Evolutionary conservation across 2,329 filamentous ascomycete species (phyloP).

Genomic region (Lachnellula cervina): DNA sequence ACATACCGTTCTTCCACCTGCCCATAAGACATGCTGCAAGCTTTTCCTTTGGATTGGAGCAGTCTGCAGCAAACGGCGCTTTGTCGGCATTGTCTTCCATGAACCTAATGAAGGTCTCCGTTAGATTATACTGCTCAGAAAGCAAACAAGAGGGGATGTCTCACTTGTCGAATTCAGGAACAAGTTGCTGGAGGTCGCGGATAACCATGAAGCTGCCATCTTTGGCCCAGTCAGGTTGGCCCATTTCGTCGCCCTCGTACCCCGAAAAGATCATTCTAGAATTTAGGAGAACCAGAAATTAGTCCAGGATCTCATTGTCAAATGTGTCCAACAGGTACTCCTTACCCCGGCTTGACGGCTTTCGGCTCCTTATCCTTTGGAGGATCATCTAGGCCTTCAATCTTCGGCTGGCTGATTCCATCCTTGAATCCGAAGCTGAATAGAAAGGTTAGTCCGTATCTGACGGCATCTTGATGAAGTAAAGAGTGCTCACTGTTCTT

Average conservation of each 20-base stretch:
- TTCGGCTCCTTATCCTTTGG: no score
- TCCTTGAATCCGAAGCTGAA: no score
- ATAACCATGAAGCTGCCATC: slow-evolving; percentile 43
- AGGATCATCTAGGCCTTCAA: no score
- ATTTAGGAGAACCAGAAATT: not conserved
- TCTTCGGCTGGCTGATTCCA: no score
- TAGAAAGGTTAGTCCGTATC: no score
- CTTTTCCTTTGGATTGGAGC: slow-evolving; percentile 28
- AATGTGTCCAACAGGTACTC: not conserved
- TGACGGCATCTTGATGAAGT: no score
- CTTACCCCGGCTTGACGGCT: no score
- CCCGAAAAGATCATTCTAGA: not conserved
- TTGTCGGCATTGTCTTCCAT: slow-evolving; percentile 30
- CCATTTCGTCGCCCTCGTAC: slow-evolving; percentile 2
- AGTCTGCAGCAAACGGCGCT: slow-evolving; percentile 2
- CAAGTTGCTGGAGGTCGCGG: slow-evolving; percentile 40
- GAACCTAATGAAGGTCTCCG: slow-evolving; percentile 23
- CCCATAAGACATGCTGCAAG: slow-evolving; percentile 41
- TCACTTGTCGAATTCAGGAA: slow-evolving; percentile 38
- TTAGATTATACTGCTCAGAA: no score
- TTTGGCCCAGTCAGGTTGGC: slow-evolving; percentile 35
- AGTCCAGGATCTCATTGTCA: not conserved
- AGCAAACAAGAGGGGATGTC: no score
- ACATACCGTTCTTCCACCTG: slow-evolving; percentile 36
- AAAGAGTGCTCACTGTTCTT: no score